Evolutionary conservation across 1,284 basidiomycete species (phyloP).

Genomic region (Hymenochaete sp.): DNA sequence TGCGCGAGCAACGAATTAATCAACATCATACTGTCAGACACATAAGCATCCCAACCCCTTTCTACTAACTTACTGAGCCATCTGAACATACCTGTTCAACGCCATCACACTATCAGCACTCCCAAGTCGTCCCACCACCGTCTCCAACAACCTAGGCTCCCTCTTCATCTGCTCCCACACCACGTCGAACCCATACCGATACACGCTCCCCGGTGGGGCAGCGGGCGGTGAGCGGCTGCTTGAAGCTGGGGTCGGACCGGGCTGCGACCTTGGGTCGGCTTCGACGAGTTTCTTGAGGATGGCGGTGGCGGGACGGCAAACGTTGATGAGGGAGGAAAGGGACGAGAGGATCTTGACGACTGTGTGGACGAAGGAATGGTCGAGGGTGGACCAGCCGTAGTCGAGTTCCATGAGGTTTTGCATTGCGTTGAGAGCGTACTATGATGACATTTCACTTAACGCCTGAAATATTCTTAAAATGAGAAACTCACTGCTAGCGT

Average conservation of each 20-base stretch:
- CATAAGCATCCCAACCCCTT: slow-evolving; percentile 10
- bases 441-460: slow-evolving; percentile 10
- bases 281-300: slow-evolving; percentile 85
- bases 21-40: slow-evolving; percentile 62
- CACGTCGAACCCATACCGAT: slow-evolving; percentile 75
- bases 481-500: slow-evolving; percentile 62
- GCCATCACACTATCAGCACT: slow-evolving; percentile 81
- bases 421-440: slow-evolving; percentile 80
- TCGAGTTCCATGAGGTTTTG: slow-evolving; percentile 82
- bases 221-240: slow-evolving; percentile 49
- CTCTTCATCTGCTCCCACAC: slow-evolving; percentile 76
- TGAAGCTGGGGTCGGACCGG: slow-evolving; percentile 46
- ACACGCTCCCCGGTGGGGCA: slow-evolving; percentile 56
- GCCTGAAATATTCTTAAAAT: background rate
- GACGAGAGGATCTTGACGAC: slow-evolving; percentile 79
- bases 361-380: slow-evolving; percentile 63
- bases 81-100: slow-evolving; percentile 58
- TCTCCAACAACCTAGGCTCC: slow-evolving; percentile 58
- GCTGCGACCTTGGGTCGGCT: slow-evolving; percentile 60
- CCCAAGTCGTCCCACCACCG: slow-evolving; percentile 69
- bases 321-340: slow-evolving; percentile 76
- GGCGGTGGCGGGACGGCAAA: slow-evolving; percentile 93
- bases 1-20: slow-evolving; percentile 82
- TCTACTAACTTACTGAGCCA: background rate
- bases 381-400: slow-evolving; percentile 70